Evolutionary conservation across 2,329 filamentous ascomycete genomes (phyloP).

Genomic region (Calonectria pseudoturangicola): DNA sequence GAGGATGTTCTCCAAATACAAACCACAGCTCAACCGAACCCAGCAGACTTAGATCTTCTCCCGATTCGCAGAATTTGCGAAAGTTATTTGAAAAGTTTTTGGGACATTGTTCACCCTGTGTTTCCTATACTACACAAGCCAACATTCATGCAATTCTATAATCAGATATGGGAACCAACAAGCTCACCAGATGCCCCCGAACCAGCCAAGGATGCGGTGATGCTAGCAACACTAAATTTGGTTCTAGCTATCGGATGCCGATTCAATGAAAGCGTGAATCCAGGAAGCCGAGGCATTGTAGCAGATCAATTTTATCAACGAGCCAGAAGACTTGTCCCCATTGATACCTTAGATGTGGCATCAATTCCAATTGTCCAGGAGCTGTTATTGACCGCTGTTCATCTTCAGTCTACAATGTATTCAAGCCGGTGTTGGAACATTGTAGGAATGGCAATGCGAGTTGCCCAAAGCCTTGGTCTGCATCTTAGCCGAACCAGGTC

Average conservation of each 20-base stretch:
- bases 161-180: not conserved
- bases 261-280: constrained; percentile 23
- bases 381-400: constrained; percentile 33
- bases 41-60: not conserved
- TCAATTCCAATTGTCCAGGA: constrained; percentile 26
- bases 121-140: constrained; percentile 34
- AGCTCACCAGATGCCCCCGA: not conserved
- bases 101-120: constrained; percentile 36
- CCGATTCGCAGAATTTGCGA: constrained; percentile 13
- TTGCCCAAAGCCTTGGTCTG: constrained; percentile 34
- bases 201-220: not conserved
- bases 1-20: not conserved
- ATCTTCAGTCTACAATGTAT: constrained; percentile 37
- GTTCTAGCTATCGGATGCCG: constrained; percentile 37
- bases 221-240: constrained; percentile 28
- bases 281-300: not conserved
- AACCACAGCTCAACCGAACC: not conserved
- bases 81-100: constrained; percentile 27
- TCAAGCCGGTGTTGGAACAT: constrained; percentile 39
- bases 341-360: constrained; percentile 32
- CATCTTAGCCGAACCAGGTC: constrained; percentile 12
- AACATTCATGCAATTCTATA: constrained; percentile 24
- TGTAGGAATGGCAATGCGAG: constrained; percentile 32
- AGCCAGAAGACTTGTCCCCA: constrained; percentile 14
- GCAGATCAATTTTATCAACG: constrained; percentile 36